Evolutionary conservation across 495 filamentous ascomycete species (phyloP).

Genomic region (Aspergillus ostianus): DNA sequence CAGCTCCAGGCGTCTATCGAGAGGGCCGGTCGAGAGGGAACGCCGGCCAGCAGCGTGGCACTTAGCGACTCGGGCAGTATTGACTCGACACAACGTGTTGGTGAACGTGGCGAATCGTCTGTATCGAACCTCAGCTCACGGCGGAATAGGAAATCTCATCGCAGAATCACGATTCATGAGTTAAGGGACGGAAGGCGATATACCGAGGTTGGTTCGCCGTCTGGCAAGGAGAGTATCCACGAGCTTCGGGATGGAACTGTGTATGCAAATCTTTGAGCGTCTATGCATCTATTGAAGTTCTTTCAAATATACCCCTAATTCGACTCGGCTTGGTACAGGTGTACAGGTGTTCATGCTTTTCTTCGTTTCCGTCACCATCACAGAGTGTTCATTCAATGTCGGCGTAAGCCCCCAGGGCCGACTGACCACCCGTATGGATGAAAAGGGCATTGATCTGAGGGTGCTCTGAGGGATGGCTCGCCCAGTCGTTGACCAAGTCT

Average conservation of each 20-base stretch:
- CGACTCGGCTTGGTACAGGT: background rate
- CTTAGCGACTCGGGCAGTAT: conserved; percentile 38
- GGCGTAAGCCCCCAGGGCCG: conserved; percentile 35
- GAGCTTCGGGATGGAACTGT: conserved; percentile 47
- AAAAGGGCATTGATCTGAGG: conserved; percentile 36
- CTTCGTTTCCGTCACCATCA: too few relatives aligned
- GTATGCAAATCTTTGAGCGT: conserved; percentile 38
- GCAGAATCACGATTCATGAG: conserved; percentile 44
- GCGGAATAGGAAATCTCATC: conserved; percentile 32
- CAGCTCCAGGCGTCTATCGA: conserved; percentile 39
- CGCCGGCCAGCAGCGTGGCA: conserved; percentile 29
- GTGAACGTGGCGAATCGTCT: conserved; percentile 18
- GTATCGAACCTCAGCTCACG: conserved; percentile 31
- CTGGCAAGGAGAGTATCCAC: conserved; percentile 39
- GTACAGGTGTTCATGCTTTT: too few relatives aligned
- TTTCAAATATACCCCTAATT: background rate
- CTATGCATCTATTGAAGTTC: background rate
- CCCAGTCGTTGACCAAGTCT: conserved; percentile 21
- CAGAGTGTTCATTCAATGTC: conserved; percentile 17
- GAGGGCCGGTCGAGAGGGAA: conserved; percentile 33
- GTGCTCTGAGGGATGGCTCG: background rate
- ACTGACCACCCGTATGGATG: conserved; percentile 44
- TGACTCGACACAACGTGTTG: conserved; percentile 20
- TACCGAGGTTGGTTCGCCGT: conserved; percentile 39
- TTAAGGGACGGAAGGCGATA: conserved; percentile 45